Base-by-base conservation (phyloP, 768 basidiomycete genomes). In the Auricularia sp. region DNA sequence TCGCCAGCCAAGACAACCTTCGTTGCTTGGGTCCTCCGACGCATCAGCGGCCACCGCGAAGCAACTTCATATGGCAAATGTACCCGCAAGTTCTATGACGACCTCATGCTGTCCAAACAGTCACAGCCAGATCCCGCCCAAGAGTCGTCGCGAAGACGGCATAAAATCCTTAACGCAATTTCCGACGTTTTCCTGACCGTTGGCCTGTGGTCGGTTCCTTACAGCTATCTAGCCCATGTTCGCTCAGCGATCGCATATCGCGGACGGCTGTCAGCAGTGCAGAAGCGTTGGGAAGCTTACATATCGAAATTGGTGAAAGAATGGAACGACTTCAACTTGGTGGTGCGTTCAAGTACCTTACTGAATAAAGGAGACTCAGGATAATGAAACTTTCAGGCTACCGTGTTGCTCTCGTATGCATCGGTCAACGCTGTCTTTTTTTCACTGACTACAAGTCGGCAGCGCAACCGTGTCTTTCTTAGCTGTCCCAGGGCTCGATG, bases 291-390 rank as follows among this genome's bases (percentile, higher is more conserved):
- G 83, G 76, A 81, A 62, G 70, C 67, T 16, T 84, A 83, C 64
- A 79, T 82, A 29, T 75, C 78, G 42, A 78, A 81, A 42, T 76
- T 85, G 4, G 80, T 81, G 4, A 75, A 79, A 65, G 83, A 84
- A 67, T 84, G 84, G 69, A 81, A 82, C 8, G 79, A 84, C 65
- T 84, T 85, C 66, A 73, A 84, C 21, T 76, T 84, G 6, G 79
- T 85, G 42, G 83, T 84, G 66, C 75, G 82, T 72, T 29, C 29
- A 29, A 29, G 29, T 29, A 29, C 29, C 29, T 29, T 29, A 29
- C 29, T 29, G 29, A 29, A 29, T 29, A 29, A 29, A 29, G 29
- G 29, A 29, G 29, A 29, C 29, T 29, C n/a, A n/a, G n/a, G 29
- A 29, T 29, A 29, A 29, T 29, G 29, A 29, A 21, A 24, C 13